Evolutionary conservation across 2,329 filamentous ascomycete species (phyloP), one percentile per base, ranked within the genome.

Genomic region (Teratosphaeria pseudoeucalypti): DNA sequence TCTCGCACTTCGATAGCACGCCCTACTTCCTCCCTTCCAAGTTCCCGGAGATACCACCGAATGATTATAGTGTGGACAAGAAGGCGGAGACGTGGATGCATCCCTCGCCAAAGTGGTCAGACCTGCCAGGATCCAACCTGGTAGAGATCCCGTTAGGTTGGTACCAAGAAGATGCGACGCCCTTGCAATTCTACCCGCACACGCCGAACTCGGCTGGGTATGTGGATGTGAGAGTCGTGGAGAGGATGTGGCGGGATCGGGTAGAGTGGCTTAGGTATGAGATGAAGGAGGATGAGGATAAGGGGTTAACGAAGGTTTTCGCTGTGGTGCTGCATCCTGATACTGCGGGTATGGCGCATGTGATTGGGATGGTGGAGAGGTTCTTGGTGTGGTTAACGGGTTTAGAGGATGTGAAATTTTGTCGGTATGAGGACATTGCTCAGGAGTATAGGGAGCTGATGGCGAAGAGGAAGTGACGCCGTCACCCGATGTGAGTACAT

Each of bases 201-300:
- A 72, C 72, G 11, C 66, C 74, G 1, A 85, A 84, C 61, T 80
- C 78, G 2, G 78, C 81, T 52, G 83, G 83, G 1, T 85, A 84
- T 65, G 81, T 85, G 0, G 79, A 82, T 57, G 78, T 80, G 4
- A 74, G 78, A 10, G 75, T 81, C 1, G 77, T 85, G 32, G 82
- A 85, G 73, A 75, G 79, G 61, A 81, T 85, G 74, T 85, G 83
- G 83, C 79, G 76, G 64, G 82, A 84, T 64, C 77, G 81, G 12
- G 83, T 85, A 64, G 74, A 80, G 61, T 86, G 78, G 76, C 72
- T 84, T n/a, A 60, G 65, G 49, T 61, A 62, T 2, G 75, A 77
- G 64, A 64, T 75, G 60, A 69, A 70, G 57, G 69, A 75, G 64
- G 60, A 57, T 52, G 61, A 64, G 14, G 63, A 65, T 14, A 70